Conservation (phyloP, 2,329 filamentous ascomycete species). For the Rhynchosporium graminicola region DNA sequence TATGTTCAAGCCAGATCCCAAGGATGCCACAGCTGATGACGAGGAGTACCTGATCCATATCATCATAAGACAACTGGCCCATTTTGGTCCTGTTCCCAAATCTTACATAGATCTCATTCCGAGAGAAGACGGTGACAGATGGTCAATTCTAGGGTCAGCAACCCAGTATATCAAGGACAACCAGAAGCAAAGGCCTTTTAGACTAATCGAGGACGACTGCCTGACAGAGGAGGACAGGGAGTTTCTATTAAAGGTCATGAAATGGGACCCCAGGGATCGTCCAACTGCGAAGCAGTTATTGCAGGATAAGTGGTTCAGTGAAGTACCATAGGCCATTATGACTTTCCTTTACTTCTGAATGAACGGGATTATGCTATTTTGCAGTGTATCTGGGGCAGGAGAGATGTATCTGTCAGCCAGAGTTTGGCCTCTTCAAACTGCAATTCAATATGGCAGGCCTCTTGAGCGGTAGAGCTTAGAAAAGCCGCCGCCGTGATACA, state of each 20-base stretch:
- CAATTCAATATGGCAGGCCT: no score
- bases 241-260: conserved; percentile 35
- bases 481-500: no score
- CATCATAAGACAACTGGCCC: conserved; percentile 32
- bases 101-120: conserved; percentile 34
- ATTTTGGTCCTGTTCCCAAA: conserved; percentile 32
- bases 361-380: conserved; percentile 20
- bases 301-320: conserved; percentile 36
- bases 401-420: background rate
- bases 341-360: conserved; percentile 20
- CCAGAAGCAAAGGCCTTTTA: conserved; percentile 34
- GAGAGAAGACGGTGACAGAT: conserved; percentile 31
- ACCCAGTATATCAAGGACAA: conserved; percentile 31
- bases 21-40: conserved; percentile 33
- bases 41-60: conserved; percentile 33
- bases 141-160: conserved; percentile 27
- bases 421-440: no score
- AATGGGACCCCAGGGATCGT: conserved; percentile 35
- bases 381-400: conserved; percentile 9
- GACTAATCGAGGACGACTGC: conserved; percentile 31
- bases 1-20: conserved; percentile 35
- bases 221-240: conserved; percentile 30
- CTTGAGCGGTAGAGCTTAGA: no score
- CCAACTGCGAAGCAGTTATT: conserved; percentile 35
- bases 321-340: conserved; percentile 25